Evolutionary conservation across 2,329 filamentous ascomycete genomes (phyloP).

Genomic region (Colletotrichum sp.): DNA sequence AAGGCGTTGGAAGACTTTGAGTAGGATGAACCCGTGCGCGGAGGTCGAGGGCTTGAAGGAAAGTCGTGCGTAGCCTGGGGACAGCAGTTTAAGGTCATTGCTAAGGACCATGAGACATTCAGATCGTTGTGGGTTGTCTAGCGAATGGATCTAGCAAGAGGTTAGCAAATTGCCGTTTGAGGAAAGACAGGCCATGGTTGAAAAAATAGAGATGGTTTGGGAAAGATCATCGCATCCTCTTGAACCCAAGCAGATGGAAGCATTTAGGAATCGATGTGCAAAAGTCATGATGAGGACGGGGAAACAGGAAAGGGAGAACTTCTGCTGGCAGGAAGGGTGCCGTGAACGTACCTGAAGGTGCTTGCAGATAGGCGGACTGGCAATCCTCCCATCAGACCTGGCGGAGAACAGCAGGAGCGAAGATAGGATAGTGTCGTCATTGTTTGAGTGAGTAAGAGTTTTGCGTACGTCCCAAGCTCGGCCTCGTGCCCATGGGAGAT

Average conservation of each 20-base stretch:
- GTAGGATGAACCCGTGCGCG: neutral
- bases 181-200: neutral
- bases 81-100: neutral
- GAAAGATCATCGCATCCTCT: neutral
- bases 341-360: neutral
- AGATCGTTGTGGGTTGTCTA: neutral
- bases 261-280: fast-evolving
- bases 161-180: neutral
- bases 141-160: neutral
- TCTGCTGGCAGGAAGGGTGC: fast-evolving
- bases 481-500: no score
- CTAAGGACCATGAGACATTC: neutral
- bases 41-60: neutral
- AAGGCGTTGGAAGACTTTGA: neutral
- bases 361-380: fast-evolving
- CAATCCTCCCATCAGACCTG: neutral
- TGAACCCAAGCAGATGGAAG: neutral
- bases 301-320: fast-evolving
- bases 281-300: fast-evolving
- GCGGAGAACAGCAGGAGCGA: neutral
- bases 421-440: neutral
- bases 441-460: neutral
- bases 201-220: neutral
- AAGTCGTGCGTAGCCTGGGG: neutral
- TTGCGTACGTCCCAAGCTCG: neutral